Evolutionary conservation across 2,329 filamentous ascomycete species (phyloP).

Genomic region (Colletotrichum cuscutae): DNA sequence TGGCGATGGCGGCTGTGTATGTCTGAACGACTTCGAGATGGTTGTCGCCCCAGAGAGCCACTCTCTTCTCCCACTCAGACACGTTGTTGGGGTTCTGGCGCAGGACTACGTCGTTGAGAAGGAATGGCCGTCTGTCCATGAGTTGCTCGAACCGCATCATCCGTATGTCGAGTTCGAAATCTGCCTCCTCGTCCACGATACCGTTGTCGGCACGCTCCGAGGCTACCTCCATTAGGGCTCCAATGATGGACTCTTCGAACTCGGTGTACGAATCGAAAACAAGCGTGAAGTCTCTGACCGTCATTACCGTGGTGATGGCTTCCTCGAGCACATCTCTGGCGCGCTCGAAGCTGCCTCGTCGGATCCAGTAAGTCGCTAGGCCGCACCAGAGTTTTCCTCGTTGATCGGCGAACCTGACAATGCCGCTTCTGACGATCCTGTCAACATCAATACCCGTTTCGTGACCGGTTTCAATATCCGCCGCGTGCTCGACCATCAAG

Average conservation of each 20-base stretch:
- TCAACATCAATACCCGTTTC: constrained; percentile 91
- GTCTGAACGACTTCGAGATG: constrained; percentile 91
- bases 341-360: constrained; percentile 89
- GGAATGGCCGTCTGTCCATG: constrained; percentile 95
- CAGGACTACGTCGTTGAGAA: constrained; percentile 94
- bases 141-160: constrained; percentile 99
- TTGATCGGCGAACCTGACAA: constrained; percentile 91
- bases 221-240: constrained; percentile 89
- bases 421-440: constrained; percentile 90
- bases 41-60: constrained; percentile 96
- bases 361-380: constrained; percentile 96
- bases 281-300: constrained; percentile 94
- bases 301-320: constrained; percentile 98
- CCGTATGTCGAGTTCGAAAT: constrained; percentile 93
- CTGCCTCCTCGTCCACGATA: constrained; percentile 81
- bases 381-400: constrained; percentile 95
- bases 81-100: constrained; percentile 98
- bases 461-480: constrained; percentile 82
- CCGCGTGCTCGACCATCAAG: constrained; percentile 88
- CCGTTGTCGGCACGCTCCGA: constrained; percentile 83
- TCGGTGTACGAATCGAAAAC: constrained; percentile 97
- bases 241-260: constrained; percentile 96
- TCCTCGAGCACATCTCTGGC: constrained; percentile 96
- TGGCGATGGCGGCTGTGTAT: constrained; percentile 92
- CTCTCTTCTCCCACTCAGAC: constrained; percentile 95